These are phyloP conservation scores for Xylariaceae sp. DNA, from an alignment of 2,329 filamentous ascomycete species.

Conservation along the genomic window DNA sequence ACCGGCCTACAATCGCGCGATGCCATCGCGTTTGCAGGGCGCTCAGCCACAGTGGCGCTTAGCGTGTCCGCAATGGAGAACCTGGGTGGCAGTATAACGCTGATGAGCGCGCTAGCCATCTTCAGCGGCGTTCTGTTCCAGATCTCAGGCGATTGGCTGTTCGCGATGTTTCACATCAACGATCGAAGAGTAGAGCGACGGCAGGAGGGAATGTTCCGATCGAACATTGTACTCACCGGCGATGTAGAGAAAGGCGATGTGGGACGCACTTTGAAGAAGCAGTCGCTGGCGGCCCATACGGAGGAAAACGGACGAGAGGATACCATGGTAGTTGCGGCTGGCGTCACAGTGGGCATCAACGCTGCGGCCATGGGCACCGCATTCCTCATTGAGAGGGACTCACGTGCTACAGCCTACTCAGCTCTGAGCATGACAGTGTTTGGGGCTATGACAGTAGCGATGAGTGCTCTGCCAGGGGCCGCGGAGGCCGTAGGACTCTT, in stretches of 20 bases:
- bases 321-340: slow-evolving; percentile 40
- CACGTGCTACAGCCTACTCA: slow-evolving; percentile 50
- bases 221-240: background rate
- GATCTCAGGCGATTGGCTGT: slow-evolving; percentile 25
- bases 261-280: background rate
- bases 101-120: slow-evolving; percentile 27
- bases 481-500: slow-evolving; percentile 32
- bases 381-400: slow-evolving; percentile 50
- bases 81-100: slow-evolving; percentile 23
- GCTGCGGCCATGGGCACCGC: slow-evolving; percentile 57
- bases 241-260: too few species aligned
- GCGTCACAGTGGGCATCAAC: slow-evolving; percentile 53
- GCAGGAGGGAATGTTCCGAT: background rate
- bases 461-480: slow-evolving; percentile 46
- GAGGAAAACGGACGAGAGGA: slow-evolving; percentile 6
- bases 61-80: slow-evolving; percentile 24
- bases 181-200: slow-evolving; percentile 8
- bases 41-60: slow-evolving; percentile 28
- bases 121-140: slow-evolving; percentile 29
- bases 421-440: slow-evolving; percentile 55
- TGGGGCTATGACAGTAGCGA: slow-evolving; percentile 51
- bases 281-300: background rate
- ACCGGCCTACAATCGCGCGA: slow-evolving; percentile 22
- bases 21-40: slow-evolving; percentile 25
- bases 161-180: slow-evolving; percentile 20